Base-by-base conservation (phyloP, 768 basidiomycete species). In the Gelatoporia subvermispora region DNA sequence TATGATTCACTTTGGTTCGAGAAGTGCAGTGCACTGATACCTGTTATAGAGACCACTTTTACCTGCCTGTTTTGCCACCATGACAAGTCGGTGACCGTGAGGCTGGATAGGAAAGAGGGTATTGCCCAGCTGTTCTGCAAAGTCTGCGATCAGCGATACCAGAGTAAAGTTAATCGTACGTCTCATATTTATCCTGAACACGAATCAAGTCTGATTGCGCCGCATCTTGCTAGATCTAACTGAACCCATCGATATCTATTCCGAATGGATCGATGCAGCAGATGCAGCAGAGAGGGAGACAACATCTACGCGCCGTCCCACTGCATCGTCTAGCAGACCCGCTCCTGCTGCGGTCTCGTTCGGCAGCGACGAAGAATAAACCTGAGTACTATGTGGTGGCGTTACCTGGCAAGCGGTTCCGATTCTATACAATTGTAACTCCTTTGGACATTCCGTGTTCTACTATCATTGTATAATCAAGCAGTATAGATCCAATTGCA, bases 51-150 rank as follows among this genome's bases (percentile, higher is more conserved):
- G 59, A 86, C 84, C 9, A 76, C 81, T 31, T 93, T 93, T 64
- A 88, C 88, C 22, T 93, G 90, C 65, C 70, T 93, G 13, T 93
- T 89, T 67, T 93, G 90, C 63, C 84, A 93, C 68, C 90, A 93
- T 64, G 88, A 93, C 65, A 88, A 86, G 63, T 88, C 90, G 18
- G 88, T 93, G 42, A 86, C 84, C 13, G 88, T 93, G 31, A 76
- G 88, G 59, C 70, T 93, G 46, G 90, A 93, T 68, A 76, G 86
- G 62, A 93, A 92, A 65, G 90, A 91, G 60, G 85, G 87, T 2
- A 68, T 92, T 9, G 90, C 85, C 9, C 79, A 87, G 60, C 73
- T 93, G 31, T 81, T 82, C 17, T 93, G 90, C 68, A 81, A 82
- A 68, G 79, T 93, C 15, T 93, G 90, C 62, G 88, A 90, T 60